Evolutionary conservation across 1,284 basidiomycete genomes (phyloP), one percentile per base, ranked within the genome.

Genomic region (Fomes fomentarius): DNA sequence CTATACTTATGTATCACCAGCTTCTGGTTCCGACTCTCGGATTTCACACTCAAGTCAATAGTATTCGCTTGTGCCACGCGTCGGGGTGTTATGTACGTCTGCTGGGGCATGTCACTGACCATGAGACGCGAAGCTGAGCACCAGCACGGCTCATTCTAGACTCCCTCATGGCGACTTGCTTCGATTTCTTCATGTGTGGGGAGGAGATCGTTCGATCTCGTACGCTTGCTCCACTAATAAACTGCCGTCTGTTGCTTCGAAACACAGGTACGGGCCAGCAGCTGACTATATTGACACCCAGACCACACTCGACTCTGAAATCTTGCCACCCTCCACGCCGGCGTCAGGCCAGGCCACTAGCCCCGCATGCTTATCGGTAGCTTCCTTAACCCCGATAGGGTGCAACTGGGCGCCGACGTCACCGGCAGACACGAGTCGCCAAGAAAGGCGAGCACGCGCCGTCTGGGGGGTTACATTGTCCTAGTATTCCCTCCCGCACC

Each of bases 301-400:
- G 43, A 24, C 30, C 43, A 15, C 31, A 17, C 26, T 28, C 41
- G 15, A 15, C 10, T 30, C n/a, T 30, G n/a, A n/a, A 15, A 26
- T 15, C 31, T 33, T 24, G 26, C 43, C 41, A 34, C 25, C 19
- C 47, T 37, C 34, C 45, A 44, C 35, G 45, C 40, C 45, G 38
- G 41, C 52, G 33, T 26, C 50, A 42, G 49, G 38, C 26, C 52
- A 47, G 46, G 50, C 47, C 47, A 39, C 28, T 44, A 31, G 44
- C 17, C 39, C 47, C 57, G 57, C 54, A 56, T 59, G 58, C 58
- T 60, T 60, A 60, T 60, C 59, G 53, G 50, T 28, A 22, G 30
- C 43, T 45, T 45, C 43, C 34, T 21, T 22, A 41, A 33, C 47
- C 41, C 54, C 42, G 42, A 46, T 39, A 49, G 44, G 42, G 24